These are phyloP conservation scores for Cryptococcus sp. DNA, from an alignment of 1,284 basidiomycete genomes.

Conservation along the genomic window DNA sequence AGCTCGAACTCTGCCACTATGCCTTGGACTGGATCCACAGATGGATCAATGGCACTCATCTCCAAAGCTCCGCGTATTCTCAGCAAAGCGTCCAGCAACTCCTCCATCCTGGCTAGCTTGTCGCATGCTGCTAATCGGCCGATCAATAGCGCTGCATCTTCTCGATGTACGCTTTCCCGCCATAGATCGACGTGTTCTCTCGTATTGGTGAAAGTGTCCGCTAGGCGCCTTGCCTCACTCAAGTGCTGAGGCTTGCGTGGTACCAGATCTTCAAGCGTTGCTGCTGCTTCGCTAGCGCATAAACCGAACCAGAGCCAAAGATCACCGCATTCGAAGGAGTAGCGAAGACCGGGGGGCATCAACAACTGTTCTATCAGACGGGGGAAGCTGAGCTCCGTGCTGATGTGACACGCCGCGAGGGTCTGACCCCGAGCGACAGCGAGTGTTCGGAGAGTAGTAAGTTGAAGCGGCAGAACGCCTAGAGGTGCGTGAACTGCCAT, in stretches of 20 bases:
- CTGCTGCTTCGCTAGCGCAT: slow-evolving; percentile 28
- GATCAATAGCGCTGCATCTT: slow-evolving; percentile 24
- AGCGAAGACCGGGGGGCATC: slow-evolving; percentile 4
- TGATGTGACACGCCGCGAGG: slow-evolving; percentile 18
- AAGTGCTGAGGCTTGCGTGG: slow-evolving; percentile 18
- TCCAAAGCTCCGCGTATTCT: slow-evolving; percentile 32
- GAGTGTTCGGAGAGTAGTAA: slow-evolving; percentile 28
- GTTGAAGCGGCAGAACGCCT: slow-evolving; percentile 39
- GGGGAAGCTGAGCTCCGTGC: slow-evolving; percentile 23
- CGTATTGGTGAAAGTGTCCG: slow-evolving; percentile 14
- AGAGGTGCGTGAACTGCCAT: slow-evolving; percentile 39
- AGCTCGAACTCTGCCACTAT: slow-evolving; percentile 36
- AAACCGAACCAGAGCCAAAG: slow-evolving; percentile 37
- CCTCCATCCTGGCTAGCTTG: slow-evolving; percentile 34
- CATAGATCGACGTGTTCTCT: slow-evolving; percentile 20
- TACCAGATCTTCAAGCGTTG: slow-evolving; percentile 33
- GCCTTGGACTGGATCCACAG: slow-evolving; percentile 28
- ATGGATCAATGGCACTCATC: slow-evolving; percentile 22
- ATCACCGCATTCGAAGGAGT: slow-evolving; percentile 25
- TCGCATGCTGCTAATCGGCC: slow-evolving; percentile 41
- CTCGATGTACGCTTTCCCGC: slow-evolving; percentile 11
- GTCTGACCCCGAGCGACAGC: slow-evolving; percentile 36
- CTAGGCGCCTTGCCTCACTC: slow-evolving; percentile 18
- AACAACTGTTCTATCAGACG: slow-evolving; percentile 21
- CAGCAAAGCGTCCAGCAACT: slow-evolving; percentile 32